Percentiles rank a stretch among this genome's conserved stretches.
phyloP scores from a whole-genome alignment of 805 yeast genomes.

The Limtongozyma cylindracea region DNA sequence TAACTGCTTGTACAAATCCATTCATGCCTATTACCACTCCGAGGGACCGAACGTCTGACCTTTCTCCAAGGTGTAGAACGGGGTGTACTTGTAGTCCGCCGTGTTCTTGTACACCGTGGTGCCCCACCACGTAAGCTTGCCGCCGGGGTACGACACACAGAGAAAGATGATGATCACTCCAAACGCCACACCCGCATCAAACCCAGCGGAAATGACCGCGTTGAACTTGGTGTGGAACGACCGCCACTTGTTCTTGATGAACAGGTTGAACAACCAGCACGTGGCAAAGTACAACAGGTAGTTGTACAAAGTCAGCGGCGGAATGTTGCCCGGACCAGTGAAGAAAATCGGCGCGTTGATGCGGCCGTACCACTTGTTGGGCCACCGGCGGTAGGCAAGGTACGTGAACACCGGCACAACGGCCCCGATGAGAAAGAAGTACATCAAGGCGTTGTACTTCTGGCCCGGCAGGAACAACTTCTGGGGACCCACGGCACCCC shows the following conservation, averaged over 20 bases:
- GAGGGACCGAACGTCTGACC: constrained; percentile 3
- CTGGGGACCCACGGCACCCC: constrained; percentile 14
- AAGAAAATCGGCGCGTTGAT: constrained; percentile 1
- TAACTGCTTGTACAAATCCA: no score
- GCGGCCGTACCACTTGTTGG: constrained; percentile 1
- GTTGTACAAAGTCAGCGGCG: constrained; percentile 4
- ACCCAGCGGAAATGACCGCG: constrained; percentile 2
- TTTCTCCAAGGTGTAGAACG: constrained; percentile 1
- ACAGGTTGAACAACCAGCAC: constrained; percentile 3
- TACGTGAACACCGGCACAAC: constrained; percentile 1
- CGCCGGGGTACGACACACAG: constrained; percentile 3
- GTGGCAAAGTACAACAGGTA: constrained; percentile 3
- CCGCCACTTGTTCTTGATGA: constrained; percentile 2
- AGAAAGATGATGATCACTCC: constrained; percentile 1
- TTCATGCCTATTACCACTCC: constrained; percentile 1
- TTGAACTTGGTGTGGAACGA: constrained; percentile 3
- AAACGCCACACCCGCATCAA: constrained; percentile 3
- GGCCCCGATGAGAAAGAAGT: constrained; percentile 2
- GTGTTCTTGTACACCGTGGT: constrained; percentile 3
- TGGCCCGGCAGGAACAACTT: constrained; percentile 7
- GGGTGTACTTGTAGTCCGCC: constrained; percentile 1
- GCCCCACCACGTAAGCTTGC: constrained; percentile 3
- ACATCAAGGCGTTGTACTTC: constrained; percentile 2
- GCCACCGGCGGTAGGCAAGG: constrained; percentile 1
- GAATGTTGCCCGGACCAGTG: constrained; percentile 3